Evolutionary conservation across 176 grass and related monocot species (phyloP).

Genomic region (Ensete glaucum): DNA sequence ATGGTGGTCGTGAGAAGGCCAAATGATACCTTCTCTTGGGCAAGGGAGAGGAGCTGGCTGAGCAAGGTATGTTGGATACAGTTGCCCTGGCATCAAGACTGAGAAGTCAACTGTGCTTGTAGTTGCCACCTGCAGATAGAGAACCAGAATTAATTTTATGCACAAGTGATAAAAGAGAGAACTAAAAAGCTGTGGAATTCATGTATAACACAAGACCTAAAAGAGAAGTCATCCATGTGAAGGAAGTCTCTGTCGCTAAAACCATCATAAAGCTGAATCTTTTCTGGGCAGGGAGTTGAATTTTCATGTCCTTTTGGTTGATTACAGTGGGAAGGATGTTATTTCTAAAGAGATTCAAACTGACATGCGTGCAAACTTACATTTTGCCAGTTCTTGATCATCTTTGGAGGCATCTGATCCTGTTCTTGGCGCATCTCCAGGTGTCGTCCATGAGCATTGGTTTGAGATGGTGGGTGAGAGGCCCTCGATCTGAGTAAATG

Average conservation of each 20-base stretch:
- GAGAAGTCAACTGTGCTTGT: neutral
- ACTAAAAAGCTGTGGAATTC: neutral
- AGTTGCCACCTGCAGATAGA: neutral
- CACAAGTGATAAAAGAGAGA: neutral
- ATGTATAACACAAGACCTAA: neutral
- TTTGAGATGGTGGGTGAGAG: neutral
- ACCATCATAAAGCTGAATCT: too few species aligned
- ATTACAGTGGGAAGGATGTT: too few species aligned
- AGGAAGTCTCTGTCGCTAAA: too few species aligned
- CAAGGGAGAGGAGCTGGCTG: slow-evolving; percentile 19
- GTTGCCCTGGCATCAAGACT: slow-evolving; percentile 20
- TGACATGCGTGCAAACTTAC: neutral
- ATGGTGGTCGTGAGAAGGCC: slow-evolving; percentile 7
- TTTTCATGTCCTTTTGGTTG: too few species aligned
- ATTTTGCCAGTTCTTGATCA: neutral
- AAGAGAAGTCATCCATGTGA: too few species aligned
- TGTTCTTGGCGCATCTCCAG: neutral
- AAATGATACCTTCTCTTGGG: slow-evolving; percentile 10
- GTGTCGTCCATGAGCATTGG: neutral
- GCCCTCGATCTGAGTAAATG: slow-evolving; percentile 3
- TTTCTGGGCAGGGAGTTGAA: too few species aligned
- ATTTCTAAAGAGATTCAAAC: too few species aligned
- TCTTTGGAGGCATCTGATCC: neutral
- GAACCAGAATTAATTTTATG: neutral
- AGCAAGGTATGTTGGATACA: slow-evolving; percentile 18